Conservation (phyloP, 257 asterid species). For the Datura wrightii region DNA sequence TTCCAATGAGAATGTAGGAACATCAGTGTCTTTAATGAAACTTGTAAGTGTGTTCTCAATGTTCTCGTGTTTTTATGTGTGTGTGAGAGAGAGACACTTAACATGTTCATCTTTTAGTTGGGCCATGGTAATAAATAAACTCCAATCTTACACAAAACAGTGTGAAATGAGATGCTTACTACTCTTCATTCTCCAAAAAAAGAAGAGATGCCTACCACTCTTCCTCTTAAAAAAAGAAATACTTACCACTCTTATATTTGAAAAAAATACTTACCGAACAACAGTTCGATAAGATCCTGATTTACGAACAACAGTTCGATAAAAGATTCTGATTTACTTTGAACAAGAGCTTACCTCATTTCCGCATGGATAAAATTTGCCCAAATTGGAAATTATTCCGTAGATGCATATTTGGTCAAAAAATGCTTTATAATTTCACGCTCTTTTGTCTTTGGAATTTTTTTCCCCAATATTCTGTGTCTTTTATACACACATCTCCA, state of each 20-base stretch:
- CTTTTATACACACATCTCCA: background rate
- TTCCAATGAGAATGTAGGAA: background rate
- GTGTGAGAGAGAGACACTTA: background rate
- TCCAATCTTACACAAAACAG: background rate
- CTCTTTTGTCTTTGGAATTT: background rate
- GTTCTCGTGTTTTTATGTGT: background rate
- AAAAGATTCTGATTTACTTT: background rate
- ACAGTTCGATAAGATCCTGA: background rate
- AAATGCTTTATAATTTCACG: background rate
- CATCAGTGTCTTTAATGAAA: background rate
- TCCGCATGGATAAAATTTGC: background rate
- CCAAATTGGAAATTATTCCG: background rate
- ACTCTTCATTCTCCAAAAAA: too few species aligned
- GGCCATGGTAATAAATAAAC: background rate
- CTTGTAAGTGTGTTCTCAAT: background rate
- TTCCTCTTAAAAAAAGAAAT: background rate
- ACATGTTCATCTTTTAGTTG: background rate
- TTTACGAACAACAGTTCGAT: background rate
- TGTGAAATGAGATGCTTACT: background rate
- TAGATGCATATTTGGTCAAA: background rate
- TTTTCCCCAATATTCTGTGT: background rate
- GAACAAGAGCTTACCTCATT: background rate
- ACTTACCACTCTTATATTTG: background rate
- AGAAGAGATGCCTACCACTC: background rate
- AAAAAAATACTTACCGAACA: background rate